A percentile compares a stretch with the other conserved stretches of the same genome.
phyloP scores from a whole-genome alignment of 768 basidiomycete genomes.

The Fomitopsis pulvina region DNA sequence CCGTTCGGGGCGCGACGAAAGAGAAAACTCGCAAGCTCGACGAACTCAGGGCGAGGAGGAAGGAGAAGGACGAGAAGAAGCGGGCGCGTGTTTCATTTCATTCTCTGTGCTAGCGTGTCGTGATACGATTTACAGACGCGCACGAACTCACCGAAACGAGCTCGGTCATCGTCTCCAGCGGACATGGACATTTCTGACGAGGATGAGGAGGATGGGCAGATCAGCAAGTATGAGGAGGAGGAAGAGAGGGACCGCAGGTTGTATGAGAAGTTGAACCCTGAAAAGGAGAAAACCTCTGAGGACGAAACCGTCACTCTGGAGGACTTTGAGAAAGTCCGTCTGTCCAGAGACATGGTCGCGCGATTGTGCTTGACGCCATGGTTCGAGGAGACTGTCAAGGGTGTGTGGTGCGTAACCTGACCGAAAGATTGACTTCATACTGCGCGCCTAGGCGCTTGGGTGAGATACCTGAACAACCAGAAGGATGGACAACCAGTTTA shows the following conservation, averaged over 20 bases:
- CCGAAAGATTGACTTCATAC: neutral
- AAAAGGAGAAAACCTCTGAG: constrained; percentile 32
- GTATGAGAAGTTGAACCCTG: constrained; percentile 37
- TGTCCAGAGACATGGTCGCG: constrained; percentile 67
- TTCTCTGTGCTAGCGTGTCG: constrained; percentile 8
- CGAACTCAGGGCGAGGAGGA: constrained; percentile 80
- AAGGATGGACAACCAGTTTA: constrained; percentile 56
- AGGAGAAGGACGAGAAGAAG: constrained; percentile 85
- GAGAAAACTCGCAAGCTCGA: constrained; percentile 76
- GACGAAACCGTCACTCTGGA: constrained; percentile 43
- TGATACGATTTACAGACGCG: constrained; percentile 31
- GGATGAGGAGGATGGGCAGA: constrained; percentile 70
- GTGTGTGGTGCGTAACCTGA: constrained; percentile 27
- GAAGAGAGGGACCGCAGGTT: constrained; percentile 57
- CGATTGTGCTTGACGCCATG: constrained; percentile 71
- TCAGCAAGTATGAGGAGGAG: constrained; percentile 66
- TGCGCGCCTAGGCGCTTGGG: constrained; percentile 61
- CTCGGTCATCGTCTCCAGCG: constrained; percentile 74
- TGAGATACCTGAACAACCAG: constrained; percentile 75
- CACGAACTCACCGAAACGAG: constrained; percentile 54
- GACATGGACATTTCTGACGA: constrained; percentile 85
- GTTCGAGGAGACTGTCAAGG: constrained; percentile 80
- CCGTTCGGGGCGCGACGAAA: constrained; percentile 65
- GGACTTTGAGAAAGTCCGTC: constrained; percentile 53
- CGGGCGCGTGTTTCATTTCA: constrained; percentile 41